Conservation (phyloP, 2,329 filamentous ascomycete genomes). For the Aureobasidium lini region DNA sequence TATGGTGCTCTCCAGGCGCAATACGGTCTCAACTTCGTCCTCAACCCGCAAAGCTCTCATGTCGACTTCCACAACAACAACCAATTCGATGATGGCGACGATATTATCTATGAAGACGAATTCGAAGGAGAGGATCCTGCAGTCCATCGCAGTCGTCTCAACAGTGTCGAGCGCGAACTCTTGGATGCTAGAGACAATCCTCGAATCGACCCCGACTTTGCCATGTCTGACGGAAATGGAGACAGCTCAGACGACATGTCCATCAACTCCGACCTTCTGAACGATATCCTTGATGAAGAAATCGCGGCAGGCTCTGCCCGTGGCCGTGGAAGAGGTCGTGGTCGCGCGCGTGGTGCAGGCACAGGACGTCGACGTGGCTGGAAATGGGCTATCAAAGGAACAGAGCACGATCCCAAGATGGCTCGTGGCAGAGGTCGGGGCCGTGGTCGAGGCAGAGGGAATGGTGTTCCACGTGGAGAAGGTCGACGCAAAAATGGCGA, state of each 20-base stretch:
- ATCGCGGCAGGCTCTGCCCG: not conserved
- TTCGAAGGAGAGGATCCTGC: constrained; percentile 21
- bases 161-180: constrained; percentile 24
- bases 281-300: constrained; percentile 14
- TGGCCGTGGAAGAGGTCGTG: constrained; percentile 16
- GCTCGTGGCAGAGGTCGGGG: constrained; percentile 9
- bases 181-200: constrained; percentile 26
- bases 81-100: constrained; percentile 21
- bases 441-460: constrained; percentile 11
- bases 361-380: constrained; percentile 23
- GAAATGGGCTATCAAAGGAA: constrained; percentile 27
- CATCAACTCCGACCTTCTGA: constrained; percentile 13
- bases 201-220: constrained; percentile 29
- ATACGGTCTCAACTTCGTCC: constrained; percentile 14
- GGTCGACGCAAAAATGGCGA: constrained; percentile 26
- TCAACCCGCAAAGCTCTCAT: constrained; percentile 13
- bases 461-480: constrained; percentile 15
- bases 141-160: not conserved
- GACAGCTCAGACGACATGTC: constrained; percentile 15
- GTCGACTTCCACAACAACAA: constrained; percentile 16
- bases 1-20: constrained; percentile 21
- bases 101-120: constrained; percentile 23
- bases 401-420: constrained; percentile 23
- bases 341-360: constrained; percentile 14
- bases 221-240: constrained; percentile 25